Percentiles rank a stretch among this genome's conserved stretches.
Evolutionary conservation across 371 early-diverging fungal genomes (phyloP).

Genomic region (Lichtheimia corymbifera): DNA sequence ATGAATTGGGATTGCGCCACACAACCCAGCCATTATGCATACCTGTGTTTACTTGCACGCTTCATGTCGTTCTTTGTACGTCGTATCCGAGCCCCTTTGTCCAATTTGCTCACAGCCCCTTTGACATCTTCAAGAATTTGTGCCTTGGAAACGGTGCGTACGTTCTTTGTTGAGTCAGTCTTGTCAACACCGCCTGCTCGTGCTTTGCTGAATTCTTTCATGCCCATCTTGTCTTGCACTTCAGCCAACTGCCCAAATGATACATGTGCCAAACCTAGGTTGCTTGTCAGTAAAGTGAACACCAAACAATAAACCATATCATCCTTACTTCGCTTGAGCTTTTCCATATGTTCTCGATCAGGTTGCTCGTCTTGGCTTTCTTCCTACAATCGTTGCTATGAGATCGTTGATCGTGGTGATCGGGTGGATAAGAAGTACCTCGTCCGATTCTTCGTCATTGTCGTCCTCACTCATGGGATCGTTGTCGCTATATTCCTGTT

Average conservation of each 20-base stretch:
- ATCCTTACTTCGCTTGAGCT: slow-evolving; percentile 39
- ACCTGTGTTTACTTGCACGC: slow-evolving; percentile 52
- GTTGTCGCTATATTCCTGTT: slow-evolving; percentile 18
- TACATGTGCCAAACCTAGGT: slow-evolving; percentile 70
- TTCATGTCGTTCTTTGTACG: slow-evolving; percentile 50
- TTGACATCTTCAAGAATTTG: slow-evolving; percentile 42
- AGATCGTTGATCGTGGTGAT: slow-evolving; percentile 13
- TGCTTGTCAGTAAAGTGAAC: background rate
- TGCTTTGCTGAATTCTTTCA: slow-evolving; percentile 51
- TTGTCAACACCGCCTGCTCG: slow-evolving; percentile 23
- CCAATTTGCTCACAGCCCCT: slow-evolving; percentile 34
- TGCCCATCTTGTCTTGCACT: slow-evolving; percentile 70
- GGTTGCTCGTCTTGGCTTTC: slow-evolving; percentile 29
- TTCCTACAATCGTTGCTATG: slow-evolving; percentile 11
- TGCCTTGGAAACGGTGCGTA: slow-evolving; percentile 24
- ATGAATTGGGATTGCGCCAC: background rate
- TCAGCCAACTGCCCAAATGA: slow-evolving; percentile 80
- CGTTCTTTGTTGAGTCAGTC: slow-evolving; percentile 4
- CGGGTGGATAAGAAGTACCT: slow-evolving; percentile 6
- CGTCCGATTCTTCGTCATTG: slow-evolving; percentile 13
- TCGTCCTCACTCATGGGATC: slow-evolving; percentile 14
- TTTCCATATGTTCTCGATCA: slow-evolving; percentile 25
- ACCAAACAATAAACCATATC: background rate
- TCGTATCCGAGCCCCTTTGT: slow-evolving; percentile 38
- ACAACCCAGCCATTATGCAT: slow-evolving; percentile 7